Base-by-base conservation (phyloP, 331 rosid genomes). In the Pyracantha coccinea region DNA sequence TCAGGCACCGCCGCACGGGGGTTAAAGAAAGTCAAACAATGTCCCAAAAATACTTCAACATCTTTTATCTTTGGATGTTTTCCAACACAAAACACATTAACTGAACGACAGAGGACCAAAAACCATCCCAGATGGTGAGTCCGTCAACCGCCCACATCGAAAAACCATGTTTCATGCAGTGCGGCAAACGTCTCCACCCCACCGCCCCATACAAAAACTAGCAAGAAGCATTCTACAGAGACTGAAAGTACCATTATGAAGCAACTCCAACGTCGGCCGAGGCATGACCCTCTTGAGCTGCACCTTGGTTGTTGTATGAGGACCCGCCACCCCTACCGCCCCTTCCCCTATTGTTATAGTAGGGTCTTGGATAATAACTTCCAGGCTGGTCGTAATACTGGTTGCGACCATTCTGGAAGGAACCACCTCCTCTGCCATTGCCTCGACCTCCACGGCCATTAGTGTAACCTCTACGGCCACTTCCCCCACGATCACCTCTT, bases 381-480 rank as follows among this genome's bases (percentile, higher is more conserved):
- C 92, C 97, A 33, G 97, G 85, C 85, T 95, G 97, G 41, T 95
- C 99, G 75, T 86, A 86, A 38, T 82, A 92, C 78, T 87, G 96
- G 84, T 77, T 83, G 61, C 92, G 92, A 60, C 97, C 99, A 80
- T 84, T 89, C 79, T 86, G 90, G 83, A 78, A 95, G 80, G 85
- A 57, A 19, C 91, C 85, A 32, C 90, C 84, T 25, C 97, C 95
- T 75, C 92, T 78, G 63, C 92, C 80, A 4, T 90, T 87, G 33
- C 90, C 85, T 5, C 98, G 89, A 33, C 96, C 88, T 62, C 97
- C 97, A 62, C 97, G 99, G 1, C 92, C 96, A 66, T 88, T 95
- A 29, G 90, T 57, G 74, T 82, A 89, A 63, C 91, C 98, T 69
- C 98, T 84, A 17, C 97, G 88, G 60, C 92, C 92, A 66, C 93